Conservation (phyloP, 805 yeast genomes). For the Starmerella roubikii region DNA sequence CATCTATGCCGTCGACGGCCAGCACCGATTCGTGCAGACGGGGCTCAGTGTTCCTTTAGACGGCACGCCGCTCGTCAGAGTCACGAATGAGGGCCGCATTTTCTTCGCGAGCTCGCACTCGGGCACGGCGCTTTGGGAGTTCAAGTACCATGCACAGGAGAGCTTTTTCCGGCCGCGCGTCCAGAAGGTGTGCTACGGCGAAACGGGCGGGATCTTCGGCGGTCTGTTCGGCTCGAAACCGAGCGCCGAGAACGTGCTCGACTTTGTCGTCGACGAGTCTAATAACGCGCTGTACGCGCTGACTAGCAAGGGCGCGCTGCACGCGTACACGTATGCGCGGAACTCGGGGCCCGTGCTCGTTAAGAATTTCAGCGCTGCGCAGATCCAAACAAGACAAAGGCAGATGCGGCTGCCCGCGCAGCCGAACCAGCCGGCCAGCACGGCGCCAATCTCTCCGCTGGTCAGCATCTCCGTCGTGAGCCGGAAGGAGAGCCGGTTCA, state of each 20-base stretch:
- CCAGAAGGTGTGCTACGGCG: conserved; percentile 55
- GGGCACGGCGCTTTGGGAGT: conserved; percentile 70
- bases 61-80: conserved; percentile 51
- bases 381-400: neutral
- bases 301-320: conserved; percentile 66
- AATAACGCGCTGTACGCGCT: conserved; percentile 69
- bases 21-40: conserved; percentile 64
- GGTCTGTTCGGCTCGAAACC: conserved; percentile 15
- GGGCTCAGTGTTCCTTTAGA: conserved; percentile 64
- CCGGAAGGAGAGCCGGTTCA: conserved; percentile 1
- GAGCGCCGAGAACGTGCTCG: conserved; percentile 40
- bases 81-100: conserved; percentile 56
- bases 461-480: conserved; percentile 16
- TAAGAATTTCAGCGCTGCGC: neutral
- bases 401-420: neutral
- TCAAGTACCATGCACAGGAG: conserved; percentile 67
- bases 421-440: neutral
- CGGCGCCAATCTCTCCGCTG: neutral
- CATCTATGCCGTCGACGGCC: conserved; percentile 55
- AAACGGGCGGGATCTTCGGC: conserved; percentile 16
- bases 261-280: conserved; percentile 60
- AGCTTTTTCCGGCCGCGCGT: conserved; percentile 80
- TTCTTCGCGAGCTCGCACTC: conserved; percentile 74
- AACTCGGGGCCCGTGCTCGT: conserved; percentile 1
- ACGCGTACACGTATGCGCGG: conserved; percentile 51